Evolutionary conservation across 1,284 basidiomycete species (phyloP).

Genomic region (Ganoderma sp.): DNA sequence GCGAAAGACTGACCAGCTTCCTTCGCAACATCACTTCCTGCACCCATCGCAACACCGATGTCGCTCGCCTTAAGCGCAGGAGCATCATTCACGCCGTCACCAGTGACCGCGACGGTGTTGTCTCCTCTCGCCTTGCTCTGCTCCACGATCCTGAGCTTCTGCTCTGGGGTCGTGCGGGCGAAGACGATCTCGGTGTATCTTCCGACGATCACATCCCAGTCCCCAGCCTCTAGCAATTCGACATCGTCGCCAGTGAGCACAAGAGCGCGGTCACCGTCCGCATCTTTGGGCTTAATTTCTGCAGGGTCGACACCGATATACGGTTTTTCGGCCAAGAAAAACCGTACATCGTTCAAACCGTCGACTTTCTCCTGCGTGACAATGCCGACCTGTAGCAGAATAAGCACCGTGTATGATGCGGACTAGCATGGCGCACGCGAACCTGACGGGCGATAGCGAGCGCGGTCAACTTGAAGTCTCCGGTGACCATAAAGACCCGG

Average conservation of each 20-base stretch:
- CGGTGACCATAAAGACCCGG: slow-evolving; percentile 75
- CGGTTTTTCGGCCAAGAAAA: slow-evolving; percentile 22
- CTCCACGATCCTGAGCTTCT: slow-evolving; percentile 74
- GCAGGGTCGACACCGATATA: slow-evolving; percentile 34
- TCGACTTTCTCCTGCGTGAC: slow-evolving; percentile 55
- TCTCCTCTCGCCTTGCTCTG: slow-evolving; percentile 56
- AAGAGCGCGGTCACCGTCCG: slow-evolving; percentile 44
- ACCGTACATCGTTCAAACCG: slow-evolving; percentile 45
- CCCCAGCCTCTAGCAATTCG: slow-evolving; percentile 49
- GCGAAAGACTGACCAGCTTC: slow-evolving; percentile 46
- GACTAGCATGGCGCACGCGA: no score
- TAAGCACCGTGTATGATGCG: no score
- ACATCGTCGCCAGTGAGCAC: slow-evolving; percentile 61
- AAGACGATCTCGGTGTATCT: slow-evolving; percentile 75
- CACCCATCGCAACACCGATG: slow-evolving; percentile 61
- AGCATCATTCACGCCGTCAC: slow-evolving; percentile 77
- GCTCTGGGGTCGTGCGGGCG: slow-evolving; percentile 74
- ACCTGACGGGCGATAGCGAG: slow-evolving; percentile 66
- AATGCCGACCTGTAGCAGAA: slow-evolving; percentile 59
- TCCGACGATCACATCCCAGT: slow-evolving; percentile 54
- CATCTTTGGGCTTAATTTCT: slow-evolving; percentile 37
- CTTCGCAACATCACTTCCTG: slow-evolving; percentile 56
- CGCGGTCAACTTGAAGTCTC: slow-evolving; percentile 61
- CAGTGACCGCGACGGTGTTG: slow-evolving; percentile 60
- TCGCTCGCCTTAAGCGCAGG: slow-evolving; percentile 64